Evolutionary conservation across 2,329 filamentous ascomycete genomes (phyloP), one percentile per base, ranked within the genome.

Genomic region (Cordyceps fumosorosea): DNA sequence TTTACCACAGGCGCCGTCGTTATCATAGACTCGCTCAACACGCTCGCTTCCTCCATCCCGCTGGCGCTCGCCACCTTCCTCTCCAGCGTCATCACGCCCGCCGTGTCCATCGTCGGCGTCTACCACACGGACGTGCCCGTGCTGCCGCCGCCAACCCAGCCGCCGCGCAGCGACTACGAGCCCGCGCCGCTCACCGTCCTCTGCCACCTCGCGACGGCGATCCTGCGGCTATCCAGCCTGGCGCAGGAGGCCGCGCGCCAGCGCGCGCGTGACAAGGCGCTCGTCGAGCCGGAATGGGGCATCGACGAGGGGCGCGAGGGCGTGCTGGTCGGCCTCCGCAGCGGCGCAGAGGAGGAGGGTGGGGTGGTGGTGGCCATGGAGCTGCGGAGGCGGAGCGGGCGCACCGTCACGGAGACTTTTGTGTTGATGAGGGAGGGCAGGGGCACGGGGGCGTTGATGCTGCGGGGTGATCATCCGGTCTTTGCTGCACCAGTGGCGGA

Each of bases 141-240:
- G 29, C 68, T 77, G 60, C 74, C 82, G 74, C 74, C 72, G 29
- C 29, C 29, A 7, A 6, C n/a, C 34, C 74, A 62, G 44, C 74
- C 62, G 42, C 71, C 72, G 8, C 74, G 72, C 58, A 76, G 74
- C 66, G 80, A 83, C 69, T 87, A 90, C 74, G 77, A 84, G 20
- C 91, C 92, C 0, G 77, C 85, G 32, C 86, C 91, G 0, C 80
- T 96, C 14, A 86, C 86, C 1, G 78, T 92, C 0, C 80, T 98
- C 24, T 84, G 82, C 52, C 96, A 96, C 74, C 86, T 97, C 63
- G 90, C 93, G n/a, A 99, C 95, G 3, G 88, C 91, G 3, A 84
- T 98, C 59, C 81, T 98, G 63, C 86, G 84, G 5, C 80, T 90
- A 0, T 86, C 88, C 45, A 89, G 86, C 16, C 81, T 97, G 45